These are phyloP conservation scores for Cryptomeria japonica DNA, from an alignment of 75 land plant genomes.

Conservation along the genomic window DNA sequence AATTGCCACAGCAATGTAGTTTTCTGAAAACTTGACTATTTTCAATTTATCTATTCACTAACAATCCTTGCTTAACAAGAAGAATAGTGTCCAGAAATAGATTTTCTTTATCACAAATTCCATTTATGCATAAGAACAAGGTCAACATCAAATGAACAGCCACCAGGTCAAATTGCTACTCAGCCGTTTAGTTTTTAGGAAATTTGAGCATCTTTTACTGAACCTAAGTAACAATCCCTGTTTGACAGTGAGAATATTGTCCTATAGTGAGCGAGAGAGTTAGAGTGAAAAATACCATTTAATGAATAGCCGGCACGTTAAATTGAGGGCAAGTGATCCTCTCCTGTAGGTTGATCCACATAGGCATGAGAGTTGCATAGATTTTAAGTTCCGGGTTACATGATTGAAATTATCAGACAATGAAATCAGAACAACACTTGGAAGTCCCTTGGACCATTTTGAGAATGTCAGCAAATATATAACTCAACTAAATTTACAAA, in stretches of 20 bases:
- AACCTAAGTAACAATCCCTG: no score
- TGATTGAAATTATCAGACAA: background rate
- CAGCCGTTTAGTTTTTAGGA: no score
- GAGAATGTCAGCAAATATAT: background rate
- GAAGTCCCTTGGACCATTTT: background rate
- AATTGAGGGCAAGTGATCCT: background rate
- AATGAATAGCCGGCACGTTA: background rate
- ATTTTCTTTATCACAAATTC: background rate
- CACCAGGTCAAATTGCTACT: background rate
- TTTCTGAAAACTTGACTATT: background rate
- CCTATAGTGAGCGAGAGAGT: no score
- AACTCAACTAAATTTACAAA: slow-evolving; percentile 1
- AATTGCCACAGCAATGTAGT: background rate
- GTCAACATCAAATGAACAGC: background rate
- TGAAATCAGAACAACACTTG: background rate
- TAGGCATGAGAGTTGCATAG: background rate
- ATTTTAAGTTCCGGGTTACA: background rate
- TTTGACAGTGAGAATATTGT: no score
- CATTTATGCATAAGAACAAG: background rate
- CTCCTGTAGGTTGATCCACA: background rate
- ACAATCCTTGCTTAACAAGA: background rate
- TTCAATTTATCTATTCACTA: background rate
- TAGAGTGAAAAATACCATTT: background rate
- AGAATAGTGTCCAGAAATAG: background rate
- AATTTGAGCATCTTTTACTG: no score